phyloP scores from a whole-genome alignment of 352 stramenopile species.

The Phytopythium ostracodes region DNA sequence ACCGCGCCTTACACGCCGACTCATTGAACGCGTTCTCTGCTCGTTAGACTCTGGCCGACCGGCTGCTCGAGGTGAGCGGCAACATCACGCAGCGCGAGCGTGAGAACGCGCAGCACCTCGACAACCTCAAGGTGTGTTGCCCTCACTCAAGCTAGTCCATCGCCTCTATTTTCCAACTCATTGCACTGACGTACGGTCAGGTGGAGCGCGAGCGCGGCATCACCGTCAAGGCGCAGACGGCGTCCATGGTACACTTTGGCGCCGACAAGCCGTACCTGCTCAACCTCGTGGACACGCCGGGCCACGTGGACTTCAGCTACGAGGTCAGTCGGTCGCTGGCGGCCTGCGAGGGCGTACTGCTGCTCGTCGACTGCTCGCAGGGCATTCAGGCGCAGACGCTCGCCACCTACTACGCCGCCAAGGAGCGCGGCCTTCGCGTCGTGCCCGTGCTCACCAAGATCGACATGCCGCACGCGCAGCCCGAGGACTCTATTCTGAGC shows the following conservation, averaged over 20 bases:
- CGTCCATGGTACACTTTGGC: conserved; percentile 93
- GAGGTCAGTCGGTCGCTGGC: conserved; percentile 96
- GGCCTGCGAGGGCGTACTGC: conserved; percentile 96
- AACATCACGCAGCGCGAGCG: conserved; percentile 87
- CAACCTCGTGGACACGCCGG: conserved; percentile 97
- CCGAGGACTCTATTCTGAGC: conserved; percentile 83
- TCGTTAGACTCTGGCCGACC: conserved; percentile 81
- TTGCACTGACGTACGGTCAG: conserved; percentile 12
- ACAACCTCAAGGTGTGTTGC: conserved; percentile 85
- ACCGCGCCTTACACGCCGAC: not conserved
- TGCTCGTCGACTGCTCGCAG: conserved; percentile 97
- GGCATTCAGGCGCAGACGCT: conserved; percentile 98
- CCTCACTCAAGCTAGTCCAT: too few species aligned
- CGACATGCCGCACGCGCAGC: conserved; percentile 96
- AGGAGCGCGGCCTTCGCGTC: conserved; percentile 95
- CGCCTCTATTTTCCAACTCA: not conserved
- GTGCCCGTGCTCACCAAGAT: conserved; percentile 98
- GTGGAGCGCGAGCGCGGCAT: conserved; percentile 98
- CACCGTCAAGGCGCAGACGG: conserved; percentile 98
- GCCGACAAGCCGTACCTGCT: conserved; percentile 73
- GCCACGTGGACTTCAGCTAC: conserved; percentile 98
- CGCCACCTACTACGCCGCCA: conserved; percentile 93
- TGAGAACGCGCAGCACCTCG: conserved; percentile 82
- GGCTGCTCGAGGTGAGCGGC: conserved; percentile 85
- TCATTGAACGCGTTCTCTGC: not conserved